A percentile compares a stretch with the other conserved stretches of the same genome.
phyloP scores from a whole-genome alignment of 2,329 filamentous ascomycete species.

The Colletotrichum tropicale region DNA sequence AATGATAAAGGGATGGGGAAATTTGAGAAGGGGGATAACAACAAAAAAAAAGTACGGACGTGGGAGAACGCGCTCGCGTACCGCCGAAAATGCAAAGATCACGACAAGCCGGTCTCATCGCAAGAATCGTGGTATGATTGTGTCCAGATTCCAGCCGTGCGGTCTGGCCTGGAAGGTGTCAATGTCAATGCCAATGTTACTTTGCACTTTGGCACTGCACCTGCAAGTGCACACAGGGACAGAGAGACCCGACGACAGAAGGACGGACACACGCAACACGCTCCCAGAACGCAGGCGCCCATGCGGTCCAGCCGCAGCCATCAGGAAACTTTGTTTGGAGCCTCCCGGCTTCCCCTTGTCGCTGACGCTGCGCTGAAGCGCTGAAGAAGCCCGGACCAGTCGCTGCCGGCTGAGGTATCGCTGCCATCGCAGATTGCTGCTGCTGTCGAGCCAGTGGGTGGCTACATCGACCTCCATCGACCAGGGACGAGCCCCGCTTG shows the following conservation, averaged over 20 bases:
- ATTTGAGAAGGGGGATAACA: not conserved
- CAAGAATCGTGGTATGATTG: slow-evolving; percentile 5
- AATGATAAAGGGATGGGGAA: not conserved
- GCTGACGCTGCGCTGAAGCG: not conserved
- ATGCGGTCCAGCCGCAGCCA: slow-evolving; percentile 7
- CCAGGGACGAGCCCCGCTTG: slow-evolving; percentile 6
- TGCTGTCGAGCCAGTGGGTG: slow-evolving; percentile 1
- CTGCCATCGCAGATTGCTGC: not conserved
- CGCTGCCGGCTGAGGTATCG: not conserved
- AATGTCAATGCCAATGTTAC: not conserved
- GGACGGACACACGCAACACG: not conserved
- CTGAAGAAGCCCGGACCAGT: slow-evolving; percentile 7
- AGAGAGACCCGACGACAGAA: not conserved
- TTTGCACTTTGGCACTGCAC: not conserved
- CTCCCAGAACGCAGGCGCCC: not conserved
- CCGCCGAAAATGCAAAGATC: not conserved
- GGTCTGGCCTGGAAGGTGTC: not conserved
- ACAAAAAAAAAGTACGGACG: not conserved
- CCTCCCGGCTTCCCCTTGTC: not conserved
- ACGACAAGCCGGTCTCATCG: not conserved
- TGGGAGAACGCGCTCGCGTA: not conserved
- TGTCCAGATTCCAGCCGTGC: not conserved
- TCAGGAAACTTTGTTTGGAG: not conserved
- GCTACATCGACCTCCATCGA: not conserved
- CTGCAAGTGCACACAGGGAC: not conserved